Percentiles rank a stretch among this genome's conserved stretches.
Conservation (phyloP, 352 stramenopile species). For the Globisporangium cederbergense region DNA sequence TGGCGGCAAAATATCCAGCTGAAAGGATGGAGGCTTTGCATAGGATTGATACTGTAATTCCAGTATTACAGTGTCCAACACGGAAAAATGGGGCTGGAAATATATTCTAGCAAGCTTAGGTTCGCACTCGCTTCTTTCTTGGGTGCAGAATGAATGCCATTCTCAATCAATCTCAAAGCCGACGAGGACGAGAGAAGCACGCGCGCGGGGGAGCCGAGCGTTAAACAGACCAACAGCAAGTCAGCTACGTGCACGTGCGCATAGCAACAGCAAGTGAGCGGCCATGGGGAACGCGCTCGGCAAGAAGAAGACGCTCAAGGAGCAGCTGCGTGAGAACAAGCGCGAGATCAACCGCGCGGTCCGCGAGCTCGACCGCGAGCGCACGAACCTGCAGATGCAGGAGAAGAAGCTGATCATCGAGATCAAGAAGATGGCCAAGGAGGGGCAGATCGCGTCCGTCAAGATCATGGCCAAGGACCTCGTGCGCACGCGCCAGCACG, state of each 20-base stretch:
- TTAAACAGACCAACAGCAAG: too few relatives aligned
- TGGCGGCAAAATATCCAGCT: too few relatives aligned
- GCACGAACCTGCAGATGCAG: constrained; percentile 87
- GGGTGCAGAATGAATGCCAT: too few relatives aligned
- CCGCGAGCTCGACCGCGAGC: constrained; percentile 95
- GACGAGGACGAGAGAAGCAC: background rate
- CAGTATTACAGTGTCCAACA: too few relatives aligned
- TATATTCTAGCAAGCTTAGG: too few relatives aligned
- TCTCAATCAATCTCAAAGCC: too few relatives aligned
- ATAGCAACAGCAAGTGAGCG: background rate
- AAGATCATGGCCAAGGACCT: constrained; percentile 98
- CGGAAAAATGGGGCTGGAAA: too few relatives aligned
- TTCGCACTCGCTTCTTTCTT: too few relatives aligned
- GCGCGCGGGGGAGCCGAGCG: too few relatives aligned
- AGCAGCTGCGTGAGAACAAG: constrained; percentile 97
- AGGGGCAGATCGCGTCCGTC: constrained; percentile 94
- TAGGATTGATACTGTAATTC: too few relatives aligned
- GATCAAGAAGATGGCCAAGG: constrained; percentile 97
- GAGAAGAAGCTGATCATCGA: constrained; percentile 95
- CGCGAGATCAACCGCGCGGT: constrained; percentile 96
- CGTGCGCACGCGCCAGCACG: constrained; percentile 93
- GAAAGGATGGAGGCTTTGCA: too few relatives aligned
- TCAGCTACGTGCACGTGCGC: background rate
- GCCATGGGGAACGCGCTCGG: constrained; percentile 73
- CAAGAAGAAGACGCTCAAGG: constrained; percentile 83